Percentiles rank a stretch among this genome's conserved stretches.
phyloP scores from a whole-genome alignment of 345 rosid species.

The Salix arbutifolia region DNA sequence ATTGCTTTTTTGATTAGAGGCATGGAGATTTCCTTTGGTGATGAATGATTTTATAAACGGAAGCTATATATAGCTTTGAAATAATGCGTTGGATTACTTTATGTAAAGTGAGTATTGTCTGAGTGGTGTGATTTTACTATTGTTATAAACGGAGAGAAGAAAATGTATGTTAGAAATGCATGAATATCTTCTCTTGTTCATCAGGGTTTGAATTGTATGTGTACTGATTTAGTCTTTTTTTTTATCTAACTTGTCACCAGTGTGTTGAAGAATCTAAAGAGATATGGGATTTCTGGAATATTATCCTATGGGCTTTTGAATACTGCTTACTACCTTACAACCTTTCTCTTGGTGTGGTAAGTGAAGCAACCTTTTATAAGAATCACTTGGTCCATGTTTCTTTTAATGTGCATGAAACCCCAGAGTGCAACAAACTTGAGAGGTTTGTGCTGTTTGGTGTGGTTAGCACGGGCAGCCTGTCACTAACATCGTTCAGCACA shows the following conservation, averaged over 20 bases:
- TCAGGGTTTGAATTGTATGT: neutral
- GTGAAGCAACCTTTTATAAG: slow-evolving; percentile 22
- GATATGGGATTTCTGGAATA: slow-evolving; percentile 81
- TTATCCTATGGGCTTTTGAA: slow-evolving; percentile 78
- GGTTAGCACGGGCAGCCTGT: no score
- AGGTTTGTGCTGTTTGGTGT: neutral
- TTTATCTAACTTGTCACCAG: slow-evolving; percentile 37
- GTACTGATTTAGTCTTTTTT: neutral
- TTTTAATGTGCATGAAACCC: neutral
- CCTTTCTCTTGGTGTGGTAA: slow-evolving; percentile 81
- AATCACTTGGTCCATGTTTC: neutral
- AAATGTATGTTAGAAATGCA: no score
- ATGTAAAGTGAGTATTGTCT: neutral
- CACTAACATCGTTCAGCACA: no score
- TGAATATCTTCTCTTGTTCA: neutral
- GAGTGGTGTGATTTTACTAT: neutral
- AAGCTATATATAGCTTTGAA: no score
- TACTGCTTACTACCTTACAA: slow-evolving; percentile 66
- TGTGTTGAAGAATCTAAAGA: slow-evolving; percentile 58
- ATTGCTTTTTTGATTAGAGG: no score
- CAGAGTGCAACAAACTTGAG: neutral
- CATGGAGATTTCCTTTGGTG: no score
- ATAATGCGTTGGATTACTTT: no score
- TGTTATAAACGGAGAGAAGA: neutral
- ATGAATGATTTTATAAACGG: no score